Percentiles rank a stretch among this genome's conserved stretches.
Conservation (phyloP, 2,329 filamentous ascomycete species). For the Sarocladium kiliense region DNA sequence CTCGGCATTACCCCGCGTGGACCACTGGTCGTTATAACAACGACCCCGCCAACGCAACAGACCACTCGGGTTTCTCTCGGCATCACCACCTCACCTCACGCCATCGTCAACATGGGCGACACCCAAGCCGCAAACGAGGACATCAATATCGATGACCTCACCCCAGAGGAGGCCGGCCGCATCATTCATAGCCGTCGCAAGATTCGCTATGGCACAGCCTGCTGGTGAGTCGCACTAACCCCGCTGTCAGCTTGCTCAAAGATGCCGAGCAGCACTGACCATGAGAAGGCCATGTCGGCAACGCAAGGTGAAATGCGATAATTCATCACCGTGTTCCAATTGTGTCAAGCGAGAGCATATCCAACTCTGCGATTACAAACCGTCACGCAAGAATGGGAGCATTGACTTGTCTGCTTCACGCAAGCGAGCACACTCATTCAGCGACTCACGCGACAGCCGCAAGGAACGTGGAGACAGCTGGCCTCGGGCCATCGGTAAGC, state of each 20-base stretch:
- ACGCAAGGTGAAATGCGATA: constrained; percentile 65
- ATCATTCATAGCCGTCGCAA: constrained; percentile 67
- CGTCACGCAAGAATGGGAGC: constrained; percentile 1
- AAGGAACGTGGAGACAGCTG: constrained; percentile 36
- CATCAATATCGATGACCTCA: constrained; percentile 50
- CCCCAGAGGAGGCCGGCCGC: constrained; percentile 60
- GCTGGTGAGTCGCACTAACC: constrained; percentile 28
- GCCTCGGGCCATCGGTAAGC: constrained; percentile 35
- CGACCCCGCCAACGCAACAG: background rate
- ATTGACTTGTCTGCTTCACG: constrained; percentile 14
- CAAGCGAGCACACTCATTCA: constrained; percentile 29
- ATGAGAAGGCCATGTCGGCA: constrained; percentile 53
- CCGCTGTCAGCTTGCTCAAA: background rate
- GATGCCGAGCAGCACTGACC: background rate
- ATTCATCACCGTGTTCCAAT: constrained; percentile 63
- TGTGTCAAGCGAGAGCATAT: constrained; percentile 62
- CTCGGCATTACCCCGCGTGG: constrained; percentile 3
- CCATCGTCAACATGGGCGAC: constrained; percentile 34
- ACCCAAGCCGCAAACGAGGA: constrained; percentile 34
- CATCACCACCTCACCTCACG: constrained; percentile 9
- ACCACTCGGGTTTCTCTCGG: constrained; percentile 9
- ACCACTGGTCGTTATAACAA: background rate
- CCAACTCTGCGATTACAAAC: constrained; percentile 21
- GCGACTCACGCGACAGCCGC: constrained; percentile 23
- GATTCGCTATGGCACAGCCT: constrained; percentile 61